A percentile compares a stretch with the other conserved stretches of the same genome.
These are phyloP conservation scores for Vanrija humicola DNA, from an alignment of 1,284 basidiomycete species.

Conservation along the genomic window DNA sequence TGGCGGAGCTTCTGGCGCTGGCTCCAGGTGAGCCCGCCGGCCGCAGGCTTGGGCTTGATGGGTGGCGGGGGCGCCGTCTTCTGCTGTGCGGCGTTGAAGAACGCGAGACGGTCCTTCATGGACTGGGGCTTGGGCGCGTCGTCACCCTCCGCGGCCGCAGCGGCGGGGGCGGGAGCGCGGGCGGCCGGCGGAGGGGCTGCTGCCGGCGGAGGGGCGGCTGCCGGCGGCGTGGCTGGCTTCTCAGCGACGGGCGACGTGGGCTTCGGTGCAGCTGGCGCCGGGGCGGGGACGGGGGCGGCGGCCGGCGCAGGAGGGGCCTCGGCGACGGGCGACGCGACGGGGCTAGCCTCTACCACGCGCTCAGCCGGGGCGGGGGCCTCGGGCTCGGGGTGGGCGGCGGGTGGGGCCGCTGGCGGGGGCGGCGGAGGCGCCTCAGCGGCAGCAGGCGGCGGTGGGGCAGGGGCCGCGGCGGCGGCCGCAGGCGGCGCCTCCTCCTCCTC, in stretches of 20 bases:
- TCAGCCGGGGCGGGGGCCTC: not conserved
- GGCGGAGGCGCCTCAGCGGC: no score
- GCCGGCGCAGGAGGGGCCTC: not conserved
- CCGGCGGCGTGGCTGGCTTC: not conserved
- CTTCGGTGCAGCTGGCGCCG: not conserved
- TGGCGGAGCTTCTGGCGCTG: constrained; percentile 48
- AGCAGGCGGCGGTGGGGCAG: not conserved
- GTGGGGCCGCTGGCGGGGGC: constrained; percentile 11
- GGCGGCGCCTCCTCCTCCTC: constrained; percentile 5
- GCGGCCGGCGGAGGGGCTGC: not conserved
- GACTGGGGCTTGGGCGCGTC: constrained; percentile 28
- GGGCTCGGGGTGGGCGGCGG: constrained; percentile 22
- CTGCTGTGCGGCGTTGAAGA: constrained; percentile 43
- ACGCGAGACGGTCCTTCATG: constrained; percentile 50
- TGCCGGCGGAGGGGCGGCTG: not conserved
- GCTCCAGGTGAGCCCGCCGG: constrained; percentile 54
- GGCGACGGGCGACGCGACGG: not conserved
- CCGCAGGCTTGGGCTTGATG: constrained; percentile 60
- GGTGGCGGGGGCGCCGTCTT: constrained; percentile 53
- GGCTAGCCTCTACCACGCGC: not conserved
- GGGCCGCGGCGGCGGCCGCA: not conserved
- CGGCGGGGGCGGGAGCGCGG: not conserved
- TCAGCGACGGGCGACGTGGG: not conserved
- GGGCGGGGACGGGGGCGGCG: no score
- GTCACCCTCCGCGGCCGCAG: constrained; percentile 13